Conservation (phyloP, 1,284 basidiomycete genomes). For the Cutaneotrichosporon spelunceum region DNA sequence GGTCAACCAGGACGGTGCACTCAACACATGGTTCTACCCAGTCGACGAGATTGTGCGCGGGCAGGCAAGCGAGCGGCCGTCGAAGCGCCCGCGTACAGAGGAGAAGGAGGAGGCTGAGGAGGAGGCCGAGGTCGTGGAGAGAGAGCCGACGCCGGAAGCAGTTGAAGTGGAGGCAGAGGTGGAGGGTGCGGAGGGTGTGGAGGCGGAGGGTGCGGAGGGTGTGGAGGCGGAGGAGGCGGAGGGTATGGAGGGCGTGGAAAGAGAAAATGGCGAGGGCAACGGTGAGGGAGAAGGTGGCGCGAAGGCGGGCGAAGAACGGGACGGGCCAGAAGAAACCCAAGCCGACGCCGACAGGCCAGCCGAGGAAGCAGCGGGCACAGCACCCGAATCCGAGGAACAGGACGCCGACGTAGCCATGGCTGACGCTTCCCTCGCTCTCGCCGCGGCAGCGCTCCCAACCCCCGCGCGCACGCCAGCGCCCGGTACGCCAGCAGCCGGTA, state of each 20-base stretch:
- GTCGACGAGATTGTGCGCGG: slow-evolving; percentile 18
- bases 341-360: slow-evolving; percentile 13
- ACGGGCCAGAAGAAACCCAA: slow-evolving; percentile 2
- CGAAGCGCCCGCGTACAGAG: slow-evolving; percentile 15
- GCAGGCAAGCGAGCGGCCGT: slow-evolving; percentile 10
- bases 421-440: not conserved
- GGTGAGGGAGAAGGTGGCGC: slow-evolving; percentile 14
- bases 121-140: slow-evolving; percentile 8
- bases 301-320: slow-evolving; percentile 19
- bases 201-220: slow-evolving; percentile 27
- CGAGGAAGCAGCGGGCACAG: slow-evolving; percentile 3
- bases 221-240: no score
- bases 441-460: not conserved
- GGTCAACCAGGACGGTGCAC: slow-evolving; percentile 44
- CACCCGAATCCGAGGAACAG: not conserved
- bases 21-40: slow-evolving; percentile 44
- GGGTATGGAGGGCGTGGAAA: slow-evolving; percentile 8
- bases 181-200: slow-evolving; percentile 31
- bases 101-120: slow-evolving; percentile 4
- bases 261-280: not conserved
- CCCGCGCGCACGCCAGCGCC: not conserved
- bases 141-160: slow-evolving; percentile 11
- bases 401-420: not conserved
- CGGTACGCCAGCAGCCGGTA: no score
- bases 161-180: slow-evolving; percentile 14